Percentiles rank a stretch among this genome's conserved stretches.
phyloP scores from a whole-genome alignment of 2,329 filamentous ascomycete genomes.

The Elsinoe batatas region DNA sequence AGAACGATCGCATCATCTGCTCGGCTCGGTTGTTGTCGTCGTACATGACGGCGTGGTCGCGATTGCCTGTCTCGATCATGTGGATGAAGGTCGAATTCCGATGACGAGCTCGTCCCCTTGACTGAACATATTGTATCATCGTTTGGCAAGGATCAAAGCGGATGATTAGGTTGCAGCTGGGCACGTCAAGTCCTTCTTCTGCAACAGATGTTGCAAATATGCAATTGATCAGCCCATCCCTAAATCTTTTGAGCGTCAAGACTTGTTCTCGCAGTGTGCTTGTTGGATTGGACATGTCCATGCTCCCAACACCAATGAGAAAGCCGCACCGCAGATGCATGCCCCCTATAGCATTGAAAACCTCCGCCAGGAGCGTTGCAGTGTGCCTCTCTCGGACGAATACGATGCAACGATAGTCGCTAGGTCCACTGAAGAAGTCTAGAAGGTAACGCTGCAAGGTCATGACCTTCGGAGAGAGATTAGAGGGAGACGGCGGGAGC shows the following conservation, averaged over 20 bases:
- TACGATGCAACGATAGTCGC: constrained; percentile 65
- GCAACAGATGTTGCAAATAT: constrained; percentile 56
- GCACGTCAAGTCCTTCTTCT: constrained; percentile 57
- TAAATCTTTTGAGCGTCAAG: constrained; percentile 56
- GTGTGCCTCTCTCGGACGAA: constrained; percentile 76
- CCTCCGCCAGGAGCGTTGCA: constrained; percentile 59
- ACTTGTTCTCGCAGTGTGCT: constrained; percentile 67
- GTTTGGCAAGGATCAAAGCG: constrained; percentile 83
- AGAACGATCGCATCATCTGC: constrained; percentile 62
- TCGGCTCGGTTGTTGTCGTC: constrained; percentile 51
- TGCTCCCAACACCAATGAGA: constrained; percentile 50
- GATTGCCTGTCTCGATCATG: constrained; percentile 68
- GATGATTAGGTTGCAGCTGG: constrained; percentile 56
- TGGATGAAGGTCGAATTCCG: constrained; percentile 68
- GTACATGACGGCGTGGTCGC: constrained; percentile 47
- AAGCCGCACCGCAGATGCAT: constrained; percentile 50
- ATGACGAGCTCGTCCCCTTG: constrained; percentile 74
- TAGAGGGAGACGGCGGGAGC: background rate
- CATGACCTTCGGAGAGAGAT: constrained; percentile 59
- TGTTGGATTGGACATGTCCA: constrained; percentile 40
- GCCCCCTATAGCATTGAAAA: constrained; percentile 52
- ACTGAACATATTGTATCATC: constrained; percentile 92
- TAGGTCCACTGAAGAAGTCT: constrained; percentile 50
- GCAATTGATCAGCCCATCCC: constrained; percentile 49
- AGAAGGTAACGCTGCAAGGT: constrained; percentile 51